These are phyloP conservation scores for Delphinella strobiligena DNA, from an alignment of 2,329 filamentous ascomycete genomes.

Conservation along the genomic window DNA sequence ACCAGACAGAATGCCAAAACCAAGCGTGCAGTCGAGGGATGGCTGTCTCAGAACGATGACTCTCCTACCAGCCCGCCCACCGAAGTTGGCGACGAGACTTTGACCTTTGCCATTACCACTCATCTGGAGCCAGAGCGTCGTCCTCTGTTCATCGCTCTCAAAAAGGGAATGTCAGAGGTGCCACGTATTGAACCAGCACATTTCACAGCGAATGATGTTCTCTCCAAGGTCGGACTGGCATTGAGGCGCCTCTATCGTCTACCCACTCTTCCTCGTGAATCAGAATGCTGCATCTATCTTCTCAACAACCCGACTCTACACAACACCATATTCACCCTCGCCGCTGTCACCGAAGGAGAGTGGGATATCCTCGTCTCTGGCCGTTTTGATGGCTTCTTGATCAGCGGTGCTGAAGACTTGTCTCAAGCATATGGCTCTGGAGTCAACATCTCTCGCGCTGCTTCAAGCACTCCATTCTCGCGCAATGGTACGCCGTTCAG, in stretches of 20 bases:
- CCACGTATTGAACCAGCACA: conserved; percentile 41
- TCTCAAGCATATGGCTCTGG: conserved; percentile 17
- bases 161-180: conserved; percentile 46
- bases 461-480: conserved; percentile 27
- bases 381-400: conserved; percentile 89
- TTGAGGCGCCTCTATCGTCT: conserved; percentile 79
- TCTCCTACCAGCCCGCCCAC: conserved; percentile 63
- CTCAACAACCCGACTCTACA: conserved; percentile 73
- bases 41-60: conserved; percentile 72
- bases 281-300: conserved; percentile 75
- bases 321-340: conserved; percentile 73
- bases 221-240: conserved; percentile 63
- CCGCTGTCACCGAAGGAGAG: conserved; percentile 80
- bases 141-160: conserved; percentile 69
- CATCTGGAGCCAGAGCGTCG: conserved; percentile 66
- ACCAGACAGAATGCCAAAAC: conserved; percentile 87
- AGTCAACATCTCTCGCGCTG: conserved; percentile 23
- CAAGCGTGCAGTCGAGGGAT: conserved; percentile 78
- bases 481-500: conserved; percentile 42
- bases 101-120: conserved; percentile 87
- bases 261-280: conserved; percentile 60
- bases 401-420: conserved; percentile 67
- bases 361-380: conserved; percentile 94
- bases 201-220: conserved; percentile 41
- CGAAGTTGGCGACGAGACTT: conserved; percentile 86